A percentile compares a stretch with the other conserved stretches of the same genome.
Evolutionary conservation across 176 grass and related monocot genomes (phyloP).

Genomic region (Lolium multiflorum): DNA sequence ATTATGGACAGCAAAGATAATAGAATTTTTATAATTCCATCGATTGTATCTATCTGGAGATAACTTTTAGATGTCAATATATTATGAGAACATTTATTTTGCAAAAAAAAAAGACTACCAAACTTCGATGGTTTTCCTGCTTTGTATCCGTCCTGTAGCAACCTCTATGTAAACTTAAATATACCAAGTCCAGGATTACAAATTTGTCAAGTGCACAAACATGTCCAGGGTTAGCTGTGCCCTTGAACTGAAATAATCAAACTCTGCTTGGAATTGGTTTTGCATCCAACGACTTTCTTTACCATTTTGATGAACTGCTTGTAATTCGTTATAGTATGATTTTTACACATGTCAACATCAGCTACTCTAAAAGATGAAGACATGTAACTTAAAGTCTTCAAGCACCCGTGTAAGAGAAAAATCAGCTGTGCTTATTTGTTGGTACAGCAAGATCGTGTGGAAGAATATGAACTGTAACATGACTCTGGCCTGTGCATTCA

Average conservation of each 20-base stretch:
- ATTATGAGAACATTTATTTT: not conserved
- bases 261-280: not conserved
- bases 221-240: not conserved
- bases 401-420: slow-evolving; percentile 16
- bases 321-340: not conserved
- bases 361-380: not conserved
- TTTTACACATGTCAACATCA: not conserved
- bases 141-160: not conserved
- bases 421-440: not conserved
- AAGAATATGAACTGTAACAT: not conserved
- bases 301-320: not conserved
- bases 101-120: not conserved
- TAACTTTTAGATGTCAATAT: not conserved
- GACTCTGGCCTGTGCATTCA: not conserved
- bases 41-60: not conserved
- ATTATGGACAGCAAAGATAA: not conserved
- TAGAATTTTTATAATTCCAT: not conserved
- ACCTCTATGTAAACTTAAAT: not conserved
- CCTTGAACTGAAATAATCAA: not conserved
- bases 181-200: not conserved
- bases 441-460: not conserved
- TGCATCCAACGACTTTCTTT: not conserved
- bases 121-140: not conserved
- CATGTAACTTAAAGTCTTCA: not conserved
- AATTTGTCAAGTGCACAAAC: slow-evolving; percentile 2